phyloP scores from a whole-genome alignment of 2,329 filamentous ascomycete genomes.

The Teratosphaeria viscida region DNA sequence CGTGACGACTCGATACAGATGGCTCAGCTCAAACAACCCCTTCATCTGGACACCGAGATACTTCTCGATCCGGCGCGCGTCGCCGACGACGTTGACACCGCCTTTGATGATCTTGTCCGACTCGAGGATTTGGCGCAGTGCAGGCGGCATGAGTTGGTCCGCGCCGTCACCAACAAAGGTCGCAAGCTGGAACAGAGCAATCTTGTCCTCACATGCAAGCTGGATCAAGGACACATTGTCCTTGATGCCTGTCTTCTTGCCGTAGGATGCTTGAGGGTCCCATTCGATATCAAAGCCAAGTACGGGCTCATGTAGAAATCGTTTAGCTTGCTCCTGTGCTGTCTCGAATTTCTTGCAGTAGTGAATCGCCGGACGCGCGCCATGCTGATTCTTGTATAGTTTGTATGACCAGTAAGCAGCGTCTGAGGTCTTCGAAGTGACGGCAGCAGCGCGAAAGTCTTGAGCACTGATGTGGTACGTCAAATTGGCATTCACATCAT shows the following conservation, averaged over 20 bases:
- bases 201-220: constrained; percentile 62
- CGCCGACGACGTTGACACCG: constrained; percentile 66
- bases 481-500: neutral
- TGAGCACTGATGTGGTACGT: constrained; percentile 1
- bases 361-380: constrained; percentile 54
- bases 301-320: constrained; percentile 59
- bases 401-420: constrained; percentile 51
- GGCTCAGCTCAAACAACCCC: constrained; percentile 70
- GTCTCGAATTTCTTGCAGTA: constrained; percentile 62
- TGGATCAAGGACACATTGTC: constrained; percentile 74
- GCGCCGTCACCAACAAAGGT: constrained; percentile 33
- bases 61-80: constrained; percentile 53
- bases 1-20: constrained; percentile 69
- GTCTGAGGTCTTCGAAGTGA: constrained; percentile 17
- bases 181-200: constrained; percentile 75
- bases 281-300: constrained; percentile 91
- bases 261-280: constrained; percentile 42
- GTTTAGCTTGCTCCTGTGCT: constrained; percentile 54
- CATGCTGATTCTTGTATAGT: constrained; percentile 50
- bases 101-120: constrained; percentile 58
- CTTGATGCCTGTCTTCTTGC: constrained; percentile 39
- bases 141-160: constrained; percentile 56
- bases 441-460: constrained; percentile 17
- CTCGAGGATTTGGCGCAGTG: constrained; percentile 62
- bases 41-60: constrained; percentile 53